Evolutionary conservation across 257 asterid genomes (phyloP), one percentile per base, ranked within the genome.

Genomic region (Petrea volubilis): DNA sequence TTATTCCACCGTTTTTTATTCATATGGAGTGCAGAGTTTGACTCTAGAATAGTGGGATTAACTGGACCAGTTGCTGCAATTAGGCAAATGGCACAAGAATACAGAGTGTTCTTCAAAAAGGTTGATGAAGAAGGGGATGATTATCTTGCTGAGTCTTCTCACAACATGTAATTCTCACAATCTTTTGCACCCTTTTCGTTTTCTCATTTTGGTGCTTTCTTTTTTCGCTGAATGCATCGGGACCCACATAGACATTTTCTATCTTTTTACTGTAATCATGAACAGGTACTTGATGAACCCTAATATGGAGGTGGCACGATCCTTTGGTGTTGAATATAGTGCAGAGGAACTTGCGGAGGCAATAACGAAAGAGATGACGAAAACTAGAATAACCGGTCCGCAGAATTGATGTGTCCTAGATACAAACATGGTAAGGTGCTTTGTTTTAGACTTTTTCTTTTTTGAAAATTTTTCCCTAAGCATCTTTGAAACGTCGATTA

Each of bases 61-160:
- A 95, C 96, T 0, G 99, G 99, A 77, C 85, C 92, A 36, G 96
- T 72, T 59, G 21, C 78, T 77, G 88, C 98, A 25, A 78, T 90
- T 66, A 88, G 96, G 82, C 98, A 95, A 78, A 92, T 87, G 93
- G 92, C 99, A 59, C 97, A 87, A 78, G 98, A 92, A 76, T 95
- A 92, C 81, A 53, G 98, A 66, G 96, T 95, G 33, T 95, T 75
- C 86, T 92, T 91, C 33, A 84, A 72, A 76, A 95, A 84, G 77
- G 86, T 88, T 50, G 97, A 92, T 28, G 97, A 90, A 60, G 91
- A 87, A 77, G 99, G 95, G 49, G 92, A 71, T 52, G 99, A 95
- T 78, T 95, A 92, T 83, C 93, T 95, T 60, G 83, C 92, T 0
- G 97, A 95, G 78, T 81, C 92, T 66, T 92, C 98, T 56, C 94